Evolutionary conservation across 2,329 filamentous ascomycete species (phyloP).

Genomic region (Aspergillus uvarum): DNA sequence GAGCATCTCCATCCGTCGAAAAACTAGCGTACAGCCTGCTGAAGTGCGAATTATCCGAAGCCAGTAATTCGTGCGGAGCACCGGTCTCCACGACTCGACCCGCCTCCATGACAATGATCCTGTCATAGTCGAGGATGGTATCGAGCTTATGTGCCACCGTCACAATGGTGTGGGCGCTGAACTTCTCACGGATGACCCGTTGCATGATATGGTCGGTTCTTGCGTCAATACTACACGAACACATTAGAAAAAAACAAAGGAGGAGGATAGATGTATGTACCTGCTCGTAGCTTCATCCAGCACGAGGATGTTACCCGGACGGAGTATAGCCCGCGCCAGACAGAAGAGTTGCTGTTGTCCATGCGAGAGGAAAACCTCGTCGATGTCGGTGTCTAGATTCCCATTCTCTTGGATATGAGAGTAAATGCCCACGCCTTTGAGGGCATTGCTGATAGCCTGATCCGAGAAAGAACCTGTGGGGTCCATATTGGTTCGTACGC

Average conservation of each 20-base stretch:
- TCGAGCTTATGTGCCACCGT: constrained; percentile 58
- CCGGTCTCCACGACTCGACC: constrained; percentile 38
- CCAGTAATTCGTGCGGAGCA: constrained; percentile 39
- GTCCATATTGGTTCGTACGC: constrained; percentile 41
- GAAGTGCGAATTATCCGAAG: constrained; percentile 37
- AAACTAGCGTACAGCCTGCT: constrained; percentile 35
- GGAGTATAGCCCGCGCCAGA: constrained; percentile 59
- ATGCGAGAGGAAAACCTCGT: constrained; percentile 52
- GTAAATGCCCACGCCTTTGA: constrained; percentile 41
- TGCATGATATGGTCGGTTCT: constrained; percentile 60
- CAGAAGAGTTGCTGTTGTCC: constrained; percentile 67
- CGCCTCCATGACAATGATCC: constrained; percentile 38
- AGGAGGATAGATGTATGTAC: constrained; percentile 14
- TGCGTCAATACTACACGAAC: constrained; percentile 51
- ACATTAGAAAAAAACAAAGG: constrained; percentile 9
- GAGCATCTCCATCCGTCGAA: constrained; percentile 19
- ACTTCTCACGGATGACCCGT: constrained; percentile 54
- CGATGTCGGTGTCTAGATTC: constrained; percentile 45
- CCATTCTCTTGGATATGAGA: constrained; percentile 40
- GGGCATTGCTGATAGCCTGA: constrained; percentile 35
- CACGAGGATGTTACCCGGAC: constrained; percentile 45
- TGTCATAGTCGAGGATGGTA: constrained; percentile 43
- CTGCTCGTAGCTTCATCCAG: constrained; percentile 42
- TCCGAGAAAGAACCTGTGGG: constrained; percentile 35
- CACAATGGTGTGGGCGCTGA: constrained; percentile 59